Percentiles rank a stretch among this genome's conserved stretches.
phyloP scores from a whole-genome alignment of 73 alveolate species.

The Paramecium octaurelia region DNA sequence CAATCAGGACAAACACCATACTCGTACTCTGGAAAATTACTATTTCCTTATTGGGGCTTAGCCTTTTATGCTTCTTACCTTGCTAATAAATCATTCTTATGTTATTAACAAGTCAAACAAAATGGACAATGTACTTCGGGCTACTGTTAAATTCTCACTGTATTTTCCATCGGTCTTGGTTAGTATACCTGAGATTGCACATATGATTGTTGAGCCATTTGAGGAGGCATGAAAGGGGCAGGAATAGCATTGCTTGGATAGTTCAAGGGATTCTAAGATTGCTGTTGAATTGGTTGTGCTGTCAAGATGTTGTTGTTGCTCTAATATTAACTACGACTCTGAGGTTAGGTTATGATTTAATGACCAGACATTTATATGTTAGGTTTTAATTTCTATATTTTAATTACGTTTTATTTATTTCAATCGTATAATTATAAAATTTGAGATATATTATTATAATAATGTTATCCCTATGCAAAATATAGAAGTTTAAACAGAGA shows the following conservation, averaged over 20 bases:
- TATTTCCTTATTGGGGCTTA: background rate
- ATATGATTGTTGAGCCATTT: background rate
- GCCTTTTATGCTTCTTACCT: background rate
- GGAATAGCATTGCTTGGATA: constrained; percentile 21
- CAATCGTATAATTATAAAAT: background rate
- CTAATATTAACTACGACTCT: background rate
- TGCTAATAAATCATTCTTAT: background rate
- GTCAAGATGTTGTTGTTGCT: background rate
- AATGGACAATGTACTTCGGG: constrained; percentile 37
- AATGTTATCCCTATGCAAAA: background rate
- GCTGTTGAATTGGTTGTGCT: background rate
- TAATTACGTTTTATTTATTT: background rate
- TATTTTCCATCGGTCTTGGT: background rate
- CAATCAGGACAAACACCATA: constrained; percentile 47
- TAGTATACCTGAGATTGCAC: background rate
- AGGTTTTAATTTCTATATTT: background rate
- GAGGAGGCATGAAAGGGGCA: constrained; percentile 7
- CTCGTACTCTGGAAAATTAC: background rate
- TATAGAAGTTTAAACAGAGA: background rate
- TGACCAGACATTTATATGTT: background rate
- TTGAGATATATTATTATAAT: background rate
- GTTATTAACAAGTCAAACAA: constrained; percentile 1
- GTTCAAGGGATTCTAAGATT: background rate
- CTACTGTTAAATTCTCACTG: background rate
- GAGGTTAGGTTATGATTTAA: background rate